These are phyloP conservation scores for Tetrahymena borealis DNA, from an alignment of 73 alveolate species.

Conservation along the genomic window DNA sequence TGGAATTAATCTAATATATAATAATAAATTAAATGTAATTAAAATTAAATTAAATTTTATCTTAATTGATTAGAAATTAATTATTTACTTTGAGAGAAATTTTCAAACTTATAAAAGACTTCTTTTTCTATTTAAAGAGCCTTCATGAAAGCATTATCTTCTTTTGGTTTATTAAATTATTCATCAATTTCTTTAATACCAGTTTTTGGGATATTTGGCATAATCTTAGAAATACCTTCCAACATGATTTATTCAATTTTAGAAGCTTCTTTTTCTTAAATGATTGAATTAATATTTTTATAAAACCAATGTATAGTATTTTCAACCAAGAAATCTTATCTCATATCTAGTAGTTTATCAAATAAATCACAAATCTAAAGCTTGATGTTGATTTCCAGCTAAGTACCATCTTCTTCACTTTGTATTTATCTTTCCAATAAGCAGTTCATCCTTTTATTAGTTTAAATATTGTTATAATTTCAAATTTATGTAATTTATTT, in stretches of 20 bases:
- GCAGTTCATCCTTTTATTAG: not conserved
- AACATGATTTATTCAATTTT: not conserved
- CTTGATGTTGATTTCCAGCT: constrained; percentile 29
- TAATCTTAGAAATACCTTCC: not conserved
- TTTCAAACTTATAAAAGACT: not conserved
- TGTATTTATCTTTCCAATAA: not conserved
- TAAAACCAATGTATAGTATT: constrained; percentile 18
- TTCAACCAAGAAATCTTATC: constrained; percentile 21
- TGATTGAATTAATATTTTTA: not conserved
- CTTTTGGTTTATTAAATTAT: not conserved
- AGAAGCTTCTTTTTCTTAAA: not conserved
- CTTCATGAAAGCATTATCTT: constrained; percentile 9
- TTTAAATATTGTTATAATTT: not conserved
- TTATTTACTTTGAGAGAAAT: not conserved
- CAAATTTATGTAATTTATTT: not conserved
- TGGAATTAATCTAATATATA: constrained; percentile 2
- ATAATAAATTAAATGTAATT: not conserved
- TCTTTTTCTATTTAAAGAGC: not conserved
- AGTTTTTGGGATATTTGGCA: constrained; percentile 32
- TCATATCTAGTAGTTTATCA: constrained; percentile 37
- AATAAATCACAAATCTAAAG: constrained; percentile 18
- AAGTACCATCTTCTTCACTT: constrained; percentile 17
- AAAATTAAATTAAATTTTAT: not conserved
- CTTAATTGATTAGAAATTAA: not conserved
- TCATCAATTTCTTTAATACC: constrained; percentile 30